These are phyloP conservation scores for Ettlia oleoabundans DNA, from an alignment of 139 green algal species.

Conservation along the genomic window DNA sequence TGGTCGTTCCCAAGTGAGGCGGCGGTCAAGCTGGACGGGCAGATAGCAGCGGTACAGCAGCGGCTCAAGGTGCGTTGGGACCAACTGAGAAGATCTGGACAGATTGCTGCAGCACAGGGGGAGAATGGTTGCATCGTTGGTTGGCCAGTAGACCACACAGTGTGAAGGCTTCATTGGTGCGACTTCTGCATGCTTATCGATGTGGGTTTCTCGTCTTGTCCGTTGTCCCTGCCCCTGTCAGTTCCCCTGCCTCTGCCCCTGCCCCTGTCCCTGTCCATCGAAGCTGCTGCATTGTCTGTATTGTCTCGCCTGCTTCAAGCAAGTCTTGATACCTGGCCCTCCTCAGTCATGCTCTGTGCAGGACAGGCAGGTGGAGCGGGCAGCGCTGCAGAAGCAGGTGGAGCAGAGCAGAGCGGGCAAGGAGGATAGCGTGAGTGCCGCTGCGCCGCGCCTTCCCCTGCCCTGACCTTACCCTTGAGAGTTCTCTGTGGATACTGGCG, in stretches of 20 bases:
- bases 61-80: constrained; percentile 14
- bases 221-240: no score
- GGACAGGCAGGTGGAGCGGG: constrained; percentile 9
- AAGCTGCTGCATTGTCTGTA: no score
- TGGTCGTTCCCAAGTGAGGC: constrained; percentile 82
- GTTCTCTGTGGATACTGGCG: no score
- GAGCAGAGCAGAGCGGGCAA: constrained; percentile 52
- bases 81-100: background rate
- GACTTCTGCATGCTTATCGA: no score
- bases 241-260: no score
- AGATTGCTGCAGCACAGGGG: no score
- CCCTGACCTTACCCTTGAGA: background rate
- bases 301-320: no score
- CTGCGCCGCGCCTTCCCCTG: background rate
- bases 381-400: constrained; percentile 47
- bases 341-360: background rate
- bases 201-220: no score
- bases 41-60: constrained; percentile 26
- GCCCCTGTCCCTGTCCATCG: no score
- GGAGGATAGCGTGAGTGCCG: constrained; percentile 58
- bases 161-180: no score
- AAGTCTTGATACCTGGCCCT: background rate
- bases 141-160: no score
- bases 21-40: constrained; percentile 60
- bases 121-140: no score